phyloP scores from a whole-genome alignment of 1,139 yeast genomes.

The Pneumocystis murina region DNA sequence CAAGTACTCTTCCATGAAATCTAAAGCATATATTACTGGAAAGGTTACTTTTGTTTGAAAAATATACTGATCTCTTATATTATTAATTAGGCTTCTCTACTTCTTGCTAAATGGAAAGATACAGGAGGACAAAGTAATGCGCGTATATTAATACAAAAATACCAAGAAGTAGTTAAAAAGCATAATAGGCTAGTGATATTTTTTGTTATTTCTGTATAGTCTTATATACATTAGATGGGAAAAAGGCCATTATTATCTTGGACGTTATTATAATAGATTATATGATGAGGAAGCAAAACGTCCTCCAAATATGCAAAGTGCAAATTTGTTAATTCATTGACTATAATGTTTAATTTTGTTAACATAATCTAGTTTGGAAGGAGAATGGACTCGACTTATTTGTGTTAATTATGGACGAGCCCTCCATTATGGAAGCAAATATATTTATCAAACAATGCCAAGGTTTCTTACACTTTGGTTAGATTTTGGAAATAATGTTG shows the following conservation, averaged over 20 bases:
- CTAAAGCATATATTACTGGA: conserved; percentile 1
- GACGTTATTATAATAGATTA: conserved; percentile 62
- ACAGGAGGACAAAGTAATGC: conserved; percentile 74
- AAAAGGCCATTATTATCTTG: conserved; percentile 66
- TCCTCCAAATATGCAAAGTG: conserved; percentile 24
- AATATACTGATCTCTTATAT: neutral
- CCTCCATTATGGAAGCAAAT: conserved; percentile 51
- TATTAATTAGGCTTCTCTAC: conserved; percentile 37
- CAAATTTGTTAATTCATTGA: conserved; percentile 17
- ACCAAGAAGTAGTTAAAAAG: conserved; percentile 37
- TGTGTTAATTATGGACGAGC: conserved; percentile 53
- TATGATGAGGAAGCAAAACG: conserved; percentile 43
- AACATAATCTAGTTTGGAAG: conserved; percentile 26
- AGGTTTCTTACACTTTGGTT: conserved; percentile 84
- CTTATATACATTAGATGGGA: conserved; percentile 50
- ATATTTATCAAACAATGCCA: conserved; percentile 74
- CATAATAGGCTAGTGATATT: neutral
- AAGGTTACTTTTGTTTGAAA: neutral
- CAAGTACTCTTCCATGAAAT: neutral
- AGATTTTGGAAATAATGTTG: conserved; percentile 43
- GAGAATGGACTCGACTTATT: conserved; percentile 53
- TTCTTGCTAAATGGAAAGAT: conserved; percentile 82
- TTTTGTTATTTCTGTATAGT: neutral
- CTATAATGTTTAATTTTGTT: neutral
- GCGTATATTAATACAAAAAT: conserved; percentile 55